phyloP scores from a whole-genome alignment of 441 rosid species.

The Raphanus hybrid region DNA sequence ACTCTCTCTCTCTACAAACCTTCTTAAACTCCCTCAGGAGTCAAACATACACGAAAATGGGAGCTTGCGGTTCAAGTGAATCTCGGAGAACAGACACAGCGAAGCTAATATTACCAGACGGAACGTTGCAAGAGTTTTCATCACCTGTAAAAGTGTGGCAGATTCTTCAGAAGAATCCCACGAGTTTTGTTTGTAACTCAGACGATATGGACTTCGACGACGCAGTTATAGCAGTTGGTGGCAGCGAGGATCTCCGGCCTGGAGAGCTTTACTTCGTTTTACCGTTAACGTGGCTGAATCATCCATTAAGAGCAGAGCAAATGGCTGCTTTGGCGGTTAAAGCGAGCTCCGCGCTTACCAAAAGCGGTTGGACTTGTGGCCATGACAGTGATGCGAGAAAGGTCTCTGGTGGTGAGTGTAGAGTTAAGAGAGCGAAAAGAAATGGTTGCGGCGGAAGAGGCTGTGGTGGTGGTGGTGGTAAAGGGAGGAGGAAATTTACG shows the following conservation, averaged over 20 bases:
- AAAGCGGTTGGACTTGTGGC: conserved; percentile 44
- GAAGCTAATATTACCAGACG: conserved; percentile 74
- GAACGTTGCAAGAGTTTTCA: conserved; percentile 73
- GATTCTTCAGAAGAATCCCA: conserved; percentile 64
- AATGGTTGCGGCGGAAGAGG: conserved; percentile 36
- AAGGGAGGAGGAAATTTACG: conserved; percentile 52
- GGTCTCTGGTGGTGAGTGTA: conserved; percentile 38
- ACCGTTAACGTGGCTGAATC: conserved; percentile 63
- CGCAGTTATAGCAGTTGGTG: conserved; percentile 61
- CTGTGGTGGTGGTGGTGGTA: conserved; percentile 41
- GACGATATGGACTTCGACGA: conserved; percentile 93
- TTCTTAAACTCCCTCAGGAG: background rate
- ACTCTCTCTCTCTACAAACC: conserved; percentile 15
- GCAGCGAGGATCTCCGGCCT: conserved; percentile 69
- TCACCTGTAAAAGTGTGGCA: conserved; percentile 75
- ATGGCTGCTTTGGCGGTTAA: conserved; percentile 97
- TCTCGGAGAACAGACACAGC: conserved; percentile 64
- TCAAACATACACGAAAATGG: conserved; percentile 45
- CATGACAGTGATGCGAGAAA: conserved; percentile 31
- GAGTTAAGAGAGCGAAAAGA: conserved; percentile 35
- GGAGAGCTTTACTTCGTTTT: conserved; percentile 85
- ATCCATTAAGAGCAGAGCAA: conserved; percentile 66
- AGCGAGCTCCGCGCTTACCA: conserved; percentile 82
- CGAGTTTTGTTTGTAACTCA: conserved; percentile 77
- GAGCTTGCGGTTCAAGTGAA: conserved; percentile 71